Conservation (phyloP, 1,284 basidiomycete species). For the Coriolopsis trogii region DNA sequence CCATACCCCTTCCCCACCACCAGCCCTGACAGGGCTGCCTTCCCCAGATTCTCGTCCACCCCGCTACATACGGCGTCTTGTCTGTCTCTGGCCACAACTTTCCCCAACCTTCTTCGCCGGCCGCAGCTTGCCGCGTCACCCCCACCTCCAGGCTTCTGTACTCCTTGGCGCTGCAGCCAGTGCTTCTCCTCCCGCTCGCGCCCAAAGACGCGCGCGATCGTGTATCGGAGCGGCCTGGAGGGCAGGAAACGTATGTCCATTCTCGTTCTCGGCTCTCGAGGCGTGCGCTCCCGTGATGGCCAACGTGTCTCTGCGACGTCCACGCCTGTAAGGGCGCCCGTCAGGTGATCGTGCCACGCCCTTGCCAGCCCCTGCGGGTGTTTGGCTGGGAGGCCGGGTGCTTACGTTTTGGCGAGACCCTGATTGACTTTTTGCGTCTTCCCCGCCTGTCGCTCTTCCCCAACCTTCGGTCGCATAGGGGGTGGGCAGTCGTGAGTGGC, state of each 20-base stretch:
- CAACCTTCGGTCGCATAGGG: too few relatives aligned
- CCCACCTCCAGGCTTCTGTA: not conserved
- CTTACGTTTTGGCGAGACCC: not conserved
- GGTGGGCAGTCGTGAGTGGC: too few relatives aligned
- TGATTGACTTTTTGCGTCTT: not conserved
- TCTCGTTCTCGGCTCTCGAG: not conserved
- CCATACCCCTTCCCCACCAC: too few relatives aligned
- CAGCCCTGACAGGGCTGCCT: too few relatives aligned
- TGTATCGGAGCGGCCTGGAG: not conserved
- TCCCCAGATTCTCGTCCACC: constrained; percentile 7
- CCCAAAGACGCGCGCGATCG: not conserved
- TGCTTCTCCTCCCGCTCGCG: not conserved
- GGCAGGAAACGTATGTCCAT: constrained; percentile 10
- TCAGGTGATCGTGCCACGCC: constrained; percentile 6
- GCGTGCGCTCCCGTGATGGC: constrained; percentile 1
- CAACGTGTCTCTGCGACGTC: constrained; percentile 3
- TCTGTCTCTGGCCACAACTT: not conserved
- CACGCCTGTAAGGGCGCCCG: not conserved
- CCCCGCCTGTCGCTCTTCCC: not conserved
- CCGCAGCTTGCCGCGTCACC: not conserved
- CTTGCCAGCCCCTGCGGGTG: not conserved
- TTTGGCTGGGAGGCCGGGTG: too few relatives aligned
- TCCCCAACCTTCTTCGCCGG: constrained; percentile 2
- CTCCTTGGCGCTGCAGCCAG: not conserved
- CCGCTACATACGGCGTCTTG: not conserved